phyloP scores from a whole-genome alignment of 2,329 filamentous ascomycete genomes.

The Cordyceps pruinosa region DNA sequence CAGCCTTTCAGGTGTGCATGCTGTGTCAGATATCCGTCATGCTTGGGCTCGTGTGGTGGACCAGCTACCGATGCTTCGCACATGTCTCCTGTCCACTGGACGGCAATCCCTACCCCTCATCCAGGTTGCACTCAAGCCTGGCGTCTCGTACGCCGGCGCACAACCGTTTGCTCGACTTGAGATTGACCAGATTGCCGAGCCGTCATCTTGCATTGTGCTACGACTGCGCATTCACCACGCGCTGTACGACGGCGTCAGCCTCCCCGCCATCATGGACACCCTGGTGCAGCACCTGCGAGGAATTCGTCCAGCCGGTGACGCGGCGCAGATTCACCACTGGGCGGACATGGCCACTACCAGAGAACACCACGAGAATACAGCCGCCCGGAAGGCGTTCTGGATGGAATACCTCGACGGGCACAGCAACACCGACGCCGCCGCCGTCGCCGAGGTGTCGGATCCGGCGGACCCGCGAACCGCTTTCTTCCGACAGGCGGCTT shows the following conservation, averaged over 20 bases:
- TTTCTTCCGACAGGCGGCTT: not conserved
- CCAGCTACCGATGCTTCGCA: slow-evolving; percentile 60
- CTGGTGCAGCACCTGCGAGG: slow-evolving; percentile 22
- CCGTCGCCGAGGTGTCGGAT: slow-evolving; percentile 19
- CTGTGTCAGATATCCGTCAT: slow-evolving; percentile 34
- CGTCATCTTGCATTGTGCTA: slow-evolving; percentile 24
- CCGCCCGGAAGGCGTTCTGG: slow-evolving; percentile 33
- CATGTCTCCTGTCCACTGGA: slow-evolving; percentile 51
- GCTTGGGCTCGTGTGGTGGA: slow-evolving; percentile 57
- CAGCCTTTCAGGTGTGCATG: slow-evolving; percentile 34
- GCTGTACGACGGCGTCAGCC: slow-evolving; percentile 78
- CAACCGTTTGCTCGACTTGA: slow-evolving; percentile 21
- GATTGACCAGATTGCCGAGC: not conserved
- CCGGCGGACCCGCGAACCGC: slow-evolving; percentile 26
- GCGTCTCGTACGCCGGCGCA: not conserved
- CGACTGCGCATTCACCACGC: slow-evolving; percentile 71
- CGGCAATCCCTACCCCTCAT: slow-evolving; percentile 45
- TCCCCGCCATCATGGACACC: slow-evolving; percentile 53
- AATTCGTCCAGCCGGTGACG: not conserved
- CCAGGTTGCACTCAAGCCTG: slow-evolving; percentile 48
- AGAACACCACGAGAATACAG: slow-evolving; percentile 14
- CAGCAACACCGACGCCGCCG: slow-evolving; percentile 11
- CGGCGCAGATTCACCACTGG: not conserved
- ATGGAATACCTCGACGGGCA: slow-evolving; percentile 27
- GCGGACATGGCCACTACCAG: slow-evolving; percentile 35